A percentile compares a stretch with the other conserved stretches of the same genome.
phyloP scores from a whole-genome alignment of 768 basidiomycete species.

The Lactifluus hygrophoroides region DNA sequence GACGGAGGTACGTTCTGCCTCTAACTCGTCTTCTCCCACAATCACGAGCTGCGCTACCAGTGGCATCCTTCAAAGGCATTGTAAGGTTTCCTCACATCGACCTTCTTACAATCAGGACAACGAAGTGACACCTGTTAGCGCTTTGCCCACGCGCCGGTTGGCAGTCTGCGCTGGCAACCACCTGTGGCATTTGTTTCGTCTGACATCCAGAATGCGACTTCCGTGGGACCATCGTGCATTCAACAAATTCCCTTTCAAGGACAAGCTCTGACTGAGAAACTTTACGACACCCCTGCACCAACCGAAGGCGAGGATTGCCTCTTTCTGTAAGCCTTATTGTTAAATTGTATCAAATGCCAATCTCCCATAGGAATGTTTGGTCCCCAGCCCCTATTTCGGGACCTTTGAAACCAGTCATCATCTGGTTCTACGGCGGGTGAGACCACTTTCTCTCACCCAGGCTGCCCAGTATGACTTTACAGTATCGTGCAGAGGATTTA shows the following conservation, averaged over 20 bases:
- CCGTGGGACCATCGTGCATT: constrained; percentile 11
- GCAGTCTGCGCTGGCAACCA: constrained; percentile 7
- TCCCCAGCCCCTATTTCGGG: not conserved
- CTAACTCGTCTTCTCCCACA: not conserved
- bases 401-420: constrained; percentile 4
- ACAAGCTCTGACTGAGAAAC: not conserved
- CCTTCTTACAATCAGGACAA: not conserved
- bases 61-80: constrained; percentile 12
- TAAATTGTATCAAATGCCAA: not conserved
- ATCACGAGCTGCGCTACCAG: no score
- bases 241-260: not conserved
- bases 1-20: constrained; percentile 5
- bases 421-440: constrained; percentile 16
- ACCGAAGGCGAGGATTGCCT: constrained; percentile 11
- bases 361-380: constrained; percentile 4
- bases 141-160: constrained; percentile 8
- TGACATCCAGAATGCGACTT: not conserved
- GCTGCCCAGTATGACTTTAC: not conserved
- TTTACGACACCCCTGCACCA: not conserved
- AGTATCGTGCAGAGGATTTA: constrained; percentile 1
- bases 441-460: not conserved
- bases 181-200: constrained; percentile 1
- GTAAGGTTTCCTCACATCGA: not conserved
- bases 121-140: not conserved
- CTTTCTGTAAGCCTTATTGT: not conserved